Evolutionary conservation across 2,329 filamentous ascomycete genomes (phyloP), one percentile per base, ranked within the genome.

Genomic region (Hansfordia pulvinata): DNA sequence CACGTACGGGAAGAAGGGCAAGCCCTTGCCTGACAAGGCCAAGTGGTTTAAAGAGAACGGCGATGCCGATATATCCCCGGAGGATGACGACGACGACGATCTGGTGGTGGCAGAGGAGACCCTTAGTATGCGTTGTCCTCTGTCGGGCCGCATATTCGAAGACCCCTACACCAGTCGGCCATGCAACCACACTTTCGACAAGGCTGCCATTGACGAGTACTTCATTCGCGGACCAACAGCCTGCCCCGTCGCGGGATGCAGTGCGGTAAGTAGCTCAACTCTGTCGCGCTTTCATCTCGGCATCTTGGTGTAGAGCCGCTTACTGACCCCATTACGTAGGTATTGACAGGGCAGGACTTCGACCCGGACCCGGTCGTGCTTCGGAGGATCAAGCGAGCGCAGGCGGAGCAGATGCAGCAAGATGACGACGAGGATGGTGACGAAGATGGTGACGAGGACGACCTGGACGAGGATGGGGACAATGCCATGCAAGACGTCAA

Each of bases 141-240:
- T 86, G 12, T 78, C 77, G 0, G 55, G 84, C 36, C 57, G 58
- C 27, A 56, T 65, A 23, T 74, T 83, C 55, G 54, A 58, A 21
- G 64, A 82, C 27, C 80, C 80, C 0, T 72, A 69, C 41, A 79
- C 68, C 29, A 80, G 69, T 39, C 54, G 45, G 10, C 67, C 69
- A 36, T 86, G 80, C 55, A 72, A 68, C 29, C 80, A 86, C 46
- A 74, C 67, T 0, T 86, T 82, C 43, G 76, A 86, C 43, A 76
- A 69, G 46, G 42, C 46, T 2, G 69, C 70, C 1, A 75, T 86
- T 20, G 30, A 68, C 14, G 63, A 70, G 22, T 75, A 58, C 45
- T 60, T 60, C 29, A 33, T 36, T 13, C 25, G 37, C 29, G 39
- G 34, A 23, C 47, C 46, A 26, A 56, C 67, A 1, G 56, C 64